Conservation (phyloP, 345 rosid species). For the Citrus reticulata region DNA sequence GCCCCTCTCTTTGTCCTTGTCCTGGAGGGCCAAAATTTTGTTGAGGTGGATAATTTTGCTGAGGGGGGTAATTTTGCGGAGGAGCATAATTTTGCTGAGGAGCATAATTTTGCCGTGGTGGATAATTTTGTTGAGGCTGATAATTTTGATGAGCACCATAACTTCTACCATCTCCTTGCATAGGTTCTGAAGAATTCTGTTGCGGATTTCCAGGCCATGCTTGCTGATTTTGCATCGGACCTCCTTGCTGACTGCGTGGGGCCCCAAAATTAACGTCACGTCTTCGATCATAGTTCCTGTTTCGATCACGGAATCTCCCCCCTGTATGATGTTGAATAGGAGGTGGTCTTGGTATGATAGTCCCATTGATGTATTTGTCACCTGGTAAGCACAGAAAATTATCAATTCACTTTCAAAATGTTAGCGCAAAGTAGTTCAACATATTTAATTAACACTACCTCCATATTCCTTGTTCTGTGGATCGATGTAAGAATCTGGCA, state of each 20-base stretch:
- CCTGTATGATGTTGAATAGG: slow-evolving; percentile 48
- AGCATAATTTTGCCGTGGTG: slow-evolving; percentile 38
- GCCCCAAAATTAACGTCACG: slow-evolving; percentile 5
- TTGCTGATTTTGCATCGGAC: slow-evolving; percentile 38
- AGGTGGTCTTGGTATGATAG: slow-evolving; percentile 76
- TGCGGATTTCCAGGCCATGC: slow-evolving; percentile 40
- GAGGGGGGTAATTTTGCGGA: slow-evolving; percentile 18
- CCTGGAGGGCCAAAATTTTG: slow-evolving; percentile 33
- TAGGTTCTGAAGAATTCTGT: slow-evolving; percentile 35
- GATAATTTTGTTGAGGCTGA: slow-evolving; percentile 40
- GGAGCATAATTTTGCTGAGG: slow-evolving; percentile 8
- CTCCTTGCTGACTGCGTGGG: slow-evolving; percentile 34
- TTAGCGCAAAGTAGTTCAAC: neutral
- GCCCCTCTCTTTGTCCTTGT: slow-evolving; percentile 33
- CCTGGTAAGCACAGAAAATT: slow-evolving; percentile 39
- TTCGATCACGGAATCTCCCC: slow-evolving; percentile 42
- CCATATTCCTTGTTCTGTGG: slow-evolving; percentile 86
- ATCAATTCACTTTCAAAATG: neutral
- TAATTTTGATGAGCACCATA: slow-evolving; percentile 45
- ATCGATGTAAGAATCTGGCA: slow-evolving; percentile 96
- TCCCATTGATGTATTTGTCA: slow-evolving; percentile 85
- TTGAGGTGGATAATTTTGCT: slow-evolving; percentile 5
- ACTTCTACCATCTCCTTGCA: slow-evolving; percentile 46
- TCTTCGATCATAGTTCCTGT: slow-evolving; percentile 28
- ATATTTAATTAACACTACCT: slow-evolving; percentile 35